Conservation (phyloP, 73 alveolate genomes). For the Halteria grandinella region DNA sequence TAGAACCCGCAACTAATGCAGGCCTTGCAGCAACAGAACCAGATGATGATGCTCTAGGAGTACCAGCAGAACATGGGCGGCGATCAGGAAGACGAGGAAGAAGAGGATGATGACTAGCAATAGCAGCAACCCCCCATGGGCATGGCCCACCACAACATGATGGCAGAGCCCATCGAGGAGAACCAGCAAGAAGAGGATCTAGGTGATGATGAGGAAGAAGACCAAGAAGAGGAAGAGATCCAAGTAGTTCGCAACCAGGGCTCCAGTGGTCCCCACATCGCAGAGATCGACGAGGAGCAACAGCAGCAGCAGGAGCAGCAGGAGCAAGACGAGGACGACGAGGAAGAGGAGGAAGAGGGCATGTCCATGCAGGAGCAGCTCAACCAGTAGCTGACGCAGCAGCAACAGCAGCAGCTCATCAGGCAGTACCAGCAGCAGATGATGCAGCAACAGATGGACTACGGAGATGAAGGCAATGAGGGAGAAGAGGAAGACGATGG, state of each 20-base stretch:
- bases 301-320: background rate
- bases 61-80: slow-evolving; percentile 20
- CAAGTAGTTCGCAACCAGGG: background rate
- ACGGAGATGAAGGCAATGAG: slow-evolving; percentile 52
- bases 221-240: background rate
- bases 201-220: slow-evolving; percentile 23
- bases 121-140: background rate
- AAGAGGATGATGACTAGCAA: slow-evolving; percentile 23
- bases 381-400: too few species aligned
- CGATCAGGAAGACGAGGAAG: slow-evolving; percentile 53
- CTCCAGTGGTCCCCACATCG: background rate
- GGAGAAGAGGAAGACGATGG: slow-evolving; percentile 37
- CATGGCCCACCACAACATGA: too few species aligned
- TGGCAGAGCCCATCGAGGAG: slow-evolving; percentile 27
- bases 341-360: background rate
- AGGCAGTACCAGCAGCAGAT: background rate
- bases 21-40: slow-evolving; percentile 15
- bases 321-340: slow-evolving; percentile 7
- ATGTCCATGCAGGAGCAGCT: too few species aligned
- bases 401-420: too few species aligned
- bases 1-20: background rate
- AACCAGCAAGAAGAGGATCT: slow-evolving; percentile 62
- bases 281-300: background rate
- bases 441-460: background rate
- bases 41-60: slow-evolving; percentile 33